phyloP scores from a whole-genome alignment of 2,329 filamentous ascomycete genomes.

The Pseudogymnoascus sp. region DNA sequence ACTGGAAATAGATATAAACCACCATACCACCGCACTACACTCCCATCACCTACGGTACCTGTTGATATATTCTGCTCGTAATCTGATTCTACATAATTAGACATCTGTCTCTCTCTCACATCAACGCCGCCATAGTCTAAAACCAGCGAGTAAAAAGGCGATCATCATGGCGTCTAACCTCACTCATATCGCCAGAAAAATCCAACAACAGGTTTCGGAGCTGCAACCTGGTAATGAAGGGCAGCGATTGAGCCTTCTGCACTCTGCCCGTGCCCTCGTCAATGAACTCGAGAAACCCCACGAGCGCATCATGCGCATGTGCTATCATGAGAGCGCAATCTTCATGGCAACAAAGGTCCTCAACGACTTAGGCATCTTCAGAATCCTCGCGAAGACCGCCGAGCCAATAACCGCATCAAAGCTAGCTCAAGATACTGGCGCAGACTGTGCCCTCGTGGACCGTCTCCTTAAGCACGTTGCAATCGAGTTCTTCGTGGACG shows the following conservation, averaged over 20 bases:
- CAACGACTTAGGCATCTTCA: slow-evolving; percentile 1
- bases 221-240: neutral
- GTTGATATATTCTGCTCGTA: neutral
- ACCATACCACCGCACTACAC: no score
- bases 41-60: no score
- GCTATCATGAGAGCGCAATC: slow-evolving; percentile 2
- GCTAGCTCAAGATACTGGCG: slow-evolving; percentile 2
- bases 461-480: slow-evolving; percentile 8
- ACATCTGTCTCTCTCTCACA: neutral
- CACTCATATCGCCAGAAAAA: neutral
- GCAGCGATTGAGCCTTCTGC: neutral
- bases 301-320: slow-evolving; percentile 10
- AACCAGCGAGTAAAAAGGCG: neutral
- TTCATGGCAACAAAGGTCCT: slow-evolving; percentile 7
- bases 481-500: slow-evolving; percentile 3
- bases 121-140: neutral
- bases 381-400: neutral
- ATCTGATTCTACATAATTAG: neutral
- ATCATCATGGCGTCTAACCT: neutral
- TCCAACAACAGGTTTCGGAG: neutral
- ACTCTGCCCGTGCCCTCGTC: slow-evolving; percentile 9
- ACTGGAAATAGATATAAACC: no score
- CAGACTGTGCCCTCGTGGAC: slow-evolving; percentile 6
- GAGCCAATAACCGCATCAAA: slow-evolving; percentile 2
- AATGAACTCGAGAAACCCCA: slow-evolving; percentile 7